Conservation (phyloP, 371 early-diverging fungal species). For the Syncephalastrum sp. region DNA sequence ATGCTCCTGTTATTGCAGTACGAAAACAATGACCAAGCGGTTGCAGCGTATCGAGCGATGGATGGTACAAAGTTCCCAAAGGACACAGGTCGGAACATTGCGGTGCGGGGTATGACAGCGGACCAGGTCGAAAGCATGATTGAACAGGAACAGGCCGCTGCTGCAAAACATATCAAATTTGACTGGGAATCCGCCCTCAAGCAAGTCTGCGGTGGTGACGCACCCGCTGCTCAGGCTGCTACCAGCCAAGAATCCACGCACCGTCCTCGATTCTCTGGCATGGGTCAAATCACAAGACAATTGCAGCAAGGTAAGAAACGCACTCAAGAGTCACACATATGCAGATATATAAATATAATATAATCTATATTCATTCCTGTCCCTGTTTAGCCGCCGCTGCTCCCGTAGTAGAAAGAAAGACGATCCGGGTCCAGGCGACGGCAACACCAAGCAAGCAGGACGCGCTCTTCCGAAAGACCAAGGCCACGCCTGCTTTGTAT, state of each 20-base stretch:
- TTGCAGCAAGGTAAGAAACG: constrained; percentile 37
- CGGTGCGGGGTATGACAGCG: constrained; percentile 56
- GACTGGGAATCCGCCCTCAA: constrained; percentile 37
- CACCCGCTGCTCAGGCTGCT: constrained; percentile 17
- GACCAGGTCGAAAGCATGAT: constrained; percentile 59
- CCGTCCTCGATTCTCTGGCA: constrained; percentile 29
- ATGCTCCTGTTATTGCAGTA: constrained; percentile 39
- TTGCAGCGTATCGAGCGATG: constrained; percentile 48
- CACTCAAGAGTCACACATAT: neutral
- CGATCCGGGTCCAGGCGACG: neutral
- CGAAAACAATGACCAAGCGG: constrained; percentile 46
- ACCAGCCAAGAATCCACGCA: constrained; percentile 15
- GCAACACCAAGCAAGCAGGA: constrained; percentile 21
- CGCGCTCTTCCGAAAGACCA: constrained; percentile 53
- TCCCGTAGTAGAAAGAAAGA: constrained; percentile 6
- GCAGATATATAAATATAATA: neutral
- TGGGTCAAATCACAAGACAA: constrained; percentile 40
- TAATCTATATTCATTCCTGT: neutral
- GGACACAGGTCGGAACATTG: constrained; percentile 62
- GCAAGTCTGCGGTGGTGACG: constrained; percentile 11
- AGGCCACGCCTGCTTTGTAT: constrained; percentile 48
- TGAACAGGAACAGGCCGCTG: constrained; percentile 58
- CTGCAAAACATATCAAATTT: constrained; percentile 41
- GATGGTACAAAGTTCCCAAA: constrained; percentile 67
- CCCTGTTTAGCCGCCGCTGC: constrained; percentile 12